phyloP scores from a whole-genome alignment of 1,284 basidiomycete genomes.

The Trametes polyzona region DNA sequence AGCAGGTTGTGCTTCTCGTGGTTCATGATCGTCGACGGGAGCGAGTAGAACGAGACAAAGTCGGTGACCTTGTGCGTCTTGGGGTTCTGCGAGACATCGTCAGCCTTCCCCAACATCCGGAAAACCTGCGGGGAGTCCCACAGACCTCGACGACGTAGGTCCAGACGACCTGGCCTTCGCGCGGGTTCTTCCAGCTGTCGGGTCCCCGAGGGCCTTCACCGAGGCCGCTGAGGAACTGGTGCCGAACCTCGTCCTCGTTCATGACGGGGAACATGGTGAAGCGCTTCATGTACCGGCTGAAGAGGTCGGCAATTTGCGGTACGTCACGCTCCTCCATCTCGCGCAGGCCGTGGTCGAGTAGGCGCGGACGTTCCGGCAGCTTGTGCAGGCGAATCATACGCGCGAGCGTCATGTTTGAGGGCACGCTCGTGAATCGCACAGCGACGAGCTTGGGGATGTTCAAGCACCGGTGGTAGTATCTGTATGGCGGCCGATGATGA shows the following conservation, averaged over 20 bases:
- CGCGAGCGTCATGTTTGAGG: constrained; percentile 83
- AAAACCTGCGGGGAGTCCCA: no score
- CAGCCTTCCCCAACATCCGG: no score
- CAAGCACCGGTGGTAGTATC: constrained; percentile 93
- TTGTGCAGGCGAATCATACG: constrained; percentile 81
- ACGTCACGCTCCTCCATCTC: constrained; percentile 90
- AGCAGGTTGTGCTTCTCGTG: constrained; percentile 65
- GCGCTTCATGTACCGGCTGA: constrained; percentile 80
- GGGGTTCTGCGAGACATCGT: constrained; percentile 63
- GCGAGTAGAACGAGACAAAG: constrained; percentile 95
- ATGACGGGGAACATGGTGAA: constrained; percentile 88
- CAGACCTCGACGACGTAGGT: constrained; percentile 93
- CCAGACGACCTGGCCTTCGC: constrained; percentile 91
- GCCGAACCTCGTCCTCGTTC: constrained; percentile 80
- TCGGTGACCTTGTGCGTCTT: constrained; percentile 87
- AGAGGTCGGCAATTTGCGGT: constrained; percentile 73
- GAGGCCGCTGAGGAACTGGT: constrained; percentile 87
- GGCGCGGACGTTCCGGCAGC: constrained; percentile 56
- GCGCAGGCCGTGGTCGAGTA: constrained; percentile 64
- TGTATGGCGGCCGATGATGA: constrained; percentile 30
- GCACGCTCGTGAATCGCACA: constrained; percentile 88
- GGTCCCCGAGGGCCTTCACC: constrained; percentile 57
- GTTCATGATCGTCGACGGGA: constrained; percentile 90
- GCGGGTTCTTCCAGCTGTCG: constrained; percentile 47
- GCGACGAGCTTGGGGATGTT: constrained; percentile 94